Percentiles rank a stretch among this genome's conserved stretches.
Conservation (phyloP, 1,139 yeast genomes). For the Taphrina sp. region DNA sequence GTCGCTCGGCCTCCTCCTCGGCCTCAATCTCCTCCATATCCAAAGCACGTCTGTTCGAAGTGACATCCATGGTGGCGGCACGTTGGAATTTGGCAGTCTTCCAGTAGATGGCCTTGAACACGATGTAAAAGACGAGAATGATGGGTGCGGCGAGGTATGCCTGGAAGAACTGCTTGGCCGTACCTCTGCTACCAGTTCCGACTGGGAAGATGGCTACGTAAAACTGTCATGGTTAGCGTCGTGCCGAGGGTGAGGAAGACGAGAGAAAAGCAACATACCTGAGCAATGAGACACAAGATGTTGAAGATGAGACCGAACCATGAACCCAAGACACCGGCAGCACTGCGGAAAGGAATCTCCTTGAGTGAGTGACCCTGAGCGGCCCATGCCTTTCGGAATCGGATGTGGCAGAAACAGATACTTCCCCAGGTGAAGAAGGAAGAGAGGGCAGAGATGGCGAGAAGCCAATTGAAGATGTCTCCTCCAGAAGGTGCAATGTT, state of each 20-base stretch:
- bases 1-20: constrained; percentile 17
- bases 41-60: constrained; percentile 18
- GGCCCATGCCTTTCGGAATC: constrained; percentile 72
- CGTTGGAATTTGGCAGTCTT: constrained; percentile 17
- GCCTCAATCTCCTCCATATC: constrained; percentile 24
- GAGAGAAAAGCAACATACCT: too few relatives aligned
- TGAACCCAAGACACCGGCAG: constrained; percentile 72
- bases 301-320: constrained; percentile 61
- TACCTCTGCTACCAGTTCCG: constrained; percentile 43
- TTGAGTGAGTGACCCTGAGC: constrained; percentile 61
- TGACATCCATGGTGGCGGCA: constrained; percentile 23
- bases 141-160: constrained; percentile 56
- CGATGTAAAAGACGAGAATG: constrained; percentile 51
- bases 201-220: constrained; percentile 74
- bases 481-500: constrained; percentile 69
- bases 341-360: constrained; percentile 69
- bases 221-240: too few relatives aligned
- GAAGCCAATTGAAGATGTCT: constrained; percentile 72
- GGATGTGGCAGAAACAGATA: constrained; percentile 68
- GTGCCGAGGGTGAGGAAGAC: too few relatives aligned
- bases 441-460: constrained; percentile 75
- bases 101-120: constrained; percentile 47
- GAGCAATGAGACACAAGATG: constrained; percentile 64
- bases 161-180: constrained; percentile 50
- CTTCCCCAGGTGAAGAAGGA: constrained; percentile 78